phyloP scores from a whole-genome alignment of 345 rosid species.

The Adansonia digitata region DNA sequence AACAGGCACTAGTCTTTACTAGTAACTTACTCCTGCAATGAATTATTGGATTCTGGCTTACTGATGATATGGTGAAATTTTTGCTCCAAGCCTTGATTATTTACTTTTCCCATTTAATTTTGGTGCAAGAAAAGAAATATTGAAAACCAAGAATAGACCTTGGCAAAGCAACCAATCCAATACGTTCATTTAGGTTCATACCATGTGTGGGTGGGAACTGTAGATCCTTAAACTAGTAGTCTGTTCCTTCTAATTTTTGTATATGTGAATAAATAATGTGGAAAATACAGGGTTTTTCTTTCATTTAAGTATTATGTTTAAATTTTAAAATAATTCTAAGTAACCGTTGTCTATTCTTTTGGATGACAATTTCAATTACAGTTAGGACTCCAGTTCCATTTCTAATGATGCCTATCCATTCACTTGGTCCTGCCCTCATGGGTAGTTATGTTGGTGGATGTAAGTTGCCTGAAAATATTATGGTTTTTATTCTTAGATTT shows the following conservation, averaged over 20 bases:
- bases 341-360: constrained; percentile 7
- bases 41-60: neutral
- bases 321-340: neutral
- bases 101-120: neutral
- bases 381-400: constrained; percentile 72
- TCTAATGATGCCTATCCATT: constrained; percentile 69
- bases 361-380: constrained; percentile 55
- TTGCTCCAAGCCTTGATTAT: neutral
- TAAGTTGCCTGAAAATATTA: constrained; percentile 27
- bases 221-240: neutral
- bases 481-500: constrained; percentile 16
- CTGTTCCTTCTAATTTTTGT: neutral
- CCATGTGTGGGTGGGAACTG: neutral
- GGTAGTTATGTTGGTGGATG: constrained; percentile 85
- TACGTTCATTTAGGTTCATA: neutral
- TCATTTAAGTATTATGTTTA: neutral
- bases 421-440: constrained; percentile 92
- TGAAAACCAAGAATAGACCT: neutral
- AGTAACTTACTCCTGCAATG: neutral
- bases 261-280: neutral
- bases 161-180: neutral
- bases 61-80: neutral
- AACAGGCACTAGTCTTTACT: neutral
- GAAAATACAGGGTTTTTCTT: neutral
- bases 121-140: neutral